phyloP scores from a whole-genome alignment of 2,329 filamentous ascomycete genomes.

The Cladosporium velox region DNA sequence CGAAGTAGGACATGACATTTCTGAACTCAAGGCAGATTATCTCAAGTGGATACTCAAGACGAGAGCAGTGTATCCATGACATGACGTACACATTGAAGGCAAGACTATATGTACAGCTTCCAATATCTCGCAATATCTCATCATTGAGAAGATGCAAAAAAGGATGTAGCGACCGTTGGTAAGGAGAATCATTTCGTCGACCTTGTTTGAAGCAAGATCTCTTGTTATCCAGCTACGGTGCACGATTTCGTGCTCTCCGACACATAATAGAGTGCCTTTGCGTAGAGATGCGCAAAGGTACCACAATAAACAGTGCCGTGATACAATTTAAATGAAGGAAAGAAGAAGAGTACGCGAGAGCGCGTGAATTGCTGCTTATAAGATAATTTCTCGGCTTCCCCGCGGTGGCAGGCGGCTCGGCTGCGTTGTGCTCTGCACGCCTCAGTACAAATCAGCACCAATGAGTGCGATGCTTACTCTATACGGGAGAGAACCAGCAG shows the following conservation, averaged over 20 bases:
- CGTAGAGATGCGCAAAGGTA: constrained; percentile 48
- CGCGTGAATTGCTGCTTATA: constrained; percentile 2
- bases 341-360: constrained; percentile 11
- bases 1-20: background rate
- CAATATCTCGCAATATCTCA: background rate
- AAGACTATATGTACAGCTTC: background rate
- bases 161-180: constrained; percentile 64
- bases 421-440: background rate
- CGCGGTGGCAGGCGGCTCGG: background rate
- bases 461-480: constrained; percentile 27
- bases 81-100: background rate
- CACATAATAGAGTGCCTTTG: constrained; percentile 63
- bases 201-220: constrained; percentile 46
- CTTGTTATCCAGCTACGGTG: constrained; percentile 67
- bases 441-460: background rate
- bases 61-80: background rate
- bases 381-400: constrained; percentile 11
- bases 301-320: constrained; percentile 68
- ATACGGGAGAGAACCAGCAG: constrained; percentile 3
- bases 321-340: constrained; percentile 17
- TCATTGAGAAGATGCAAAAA: background rate
- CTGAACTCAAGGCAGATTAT: background rate
- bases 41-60: background rate
- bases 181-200: constrained; percentile 64
- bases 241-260: constrained; percentile 59